Base-by-base conservation (phyloP, 331 rosid species). In the Cydonia oblonga region DNA sequence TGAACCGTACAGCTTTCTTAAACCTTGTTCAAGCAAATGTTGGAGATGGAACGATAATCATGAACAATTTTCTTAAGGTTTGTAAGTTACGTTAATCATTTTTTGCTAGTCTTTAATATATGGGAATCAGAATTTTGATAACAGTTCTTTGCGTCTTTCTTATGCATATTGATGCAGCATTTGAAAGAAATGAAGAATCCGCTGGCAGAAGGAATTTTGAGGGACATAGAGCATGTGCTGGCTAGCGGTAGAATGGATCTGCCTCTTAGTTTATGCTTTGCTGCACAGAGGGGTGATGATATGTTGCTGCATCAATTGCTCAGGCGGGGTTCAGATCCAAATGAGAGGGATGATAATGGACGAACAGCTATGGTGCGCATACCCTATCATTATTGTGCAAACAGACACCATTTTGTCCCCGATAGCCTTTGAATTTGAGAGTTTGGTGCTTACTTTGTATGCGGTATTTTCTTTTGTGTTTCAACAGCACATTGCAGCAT, bases 11-110 rank as follows among this genome's bases (percentile, higher is more conserved):
- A 49, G 23, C 86, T 12, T 84, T 93, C 83, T 24, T 84, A 24
- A 86, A 69, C 68, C 79, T 85, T 73, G 82, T 81, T 65, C 83
- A 87, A 74, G 84, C 96, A 68, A 89, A 81, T 81, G 84, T 86
- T 72, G 96, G 96, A 78, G 96, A 89, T 64, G 97, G 97, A 72
- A 78, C 93, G 32, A 78, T 86, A 51, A 82, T 93, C 71, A 75
- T 89, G 82, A 86, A 78, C 87, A 93, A 93, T 81, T 86, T 93
- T 71, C 97, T 93, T 69, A 75, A 68, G 83, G 89, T 75, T 16
- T 26, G 73, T 6, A 67, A 22, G 10, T 64, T n/a, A 15, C 66
- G 2, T 52, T n/a, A 30, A 18, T 28, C n/a, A 54, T 30, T 53
- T 20, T 52, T 52, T 6, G 15, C 5, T 53, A 3, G 28, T 51